Base-by-base conservation (phyloP, 2,329 filamentous ascomycete genomes). In the Meredithiella fracta region DNA sequence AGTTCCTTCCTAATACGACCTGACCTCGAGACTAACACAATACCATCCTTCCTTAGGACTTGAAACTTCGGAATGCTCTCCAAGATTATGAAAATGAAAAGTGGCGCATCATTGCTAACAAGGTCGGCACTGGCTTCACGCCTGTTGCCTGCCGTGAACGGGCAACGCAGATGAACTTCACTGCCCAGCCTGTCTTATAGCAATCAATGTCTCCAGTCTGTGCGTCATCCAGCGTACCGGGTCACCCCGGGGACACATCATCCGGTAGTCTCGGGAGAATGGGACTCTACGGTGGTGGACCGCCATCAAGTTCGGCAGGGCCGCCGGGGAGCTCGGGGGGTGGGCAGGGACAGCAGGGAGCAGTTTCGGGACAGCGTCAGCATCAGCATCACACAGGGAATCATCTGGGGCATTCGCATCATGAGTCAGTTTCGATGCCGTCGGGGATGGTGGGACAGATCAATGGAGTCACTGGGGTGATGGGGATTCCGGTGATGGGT, bases 21-120 rank as follows among this genome's bases (percentile, higher is more conserved):
- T 23, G 20, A 22, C 7, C n/a, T 47, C 20, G 7, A n/a, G 40
- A 26, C 26, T 31, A 50, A 50, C 47, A 26, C 23, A 26, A 50
- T n/a, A 8, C 37, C 51, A 44, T 47, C 34, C 15, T 53, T 55
- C 47, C n/a, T 38, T 65, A 91, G 86, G 81, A 90, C 62, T 77
- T 84, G 67, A 87, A 86, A 67, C 79, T 92, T 63, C 82, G 80
- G 60, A 80, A 76, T 56, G 85, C 86, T 3, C 78, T 91, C 62
- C 80, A 85, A 65, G 86, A 91, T 67, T 91, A 91, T 72, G 86
- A 92, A 65, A 86, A 85, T 70, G 89, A 95, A 68, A 88, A 88
- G 66, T 96, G 90, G 90, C 84, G 88, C 62, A 87, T 94, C 65
- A 82, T 95, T 60, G 85, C 90, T 59, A 85, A 86, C 64, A 95